Percentiles rank a stretch among this genome's conserved stretches.
These are phyloP conservation scores for Vaccinium myrtillus DNA, from an alignment of 148 eudicot genomes.

Conservation along the genomic window DNA sequence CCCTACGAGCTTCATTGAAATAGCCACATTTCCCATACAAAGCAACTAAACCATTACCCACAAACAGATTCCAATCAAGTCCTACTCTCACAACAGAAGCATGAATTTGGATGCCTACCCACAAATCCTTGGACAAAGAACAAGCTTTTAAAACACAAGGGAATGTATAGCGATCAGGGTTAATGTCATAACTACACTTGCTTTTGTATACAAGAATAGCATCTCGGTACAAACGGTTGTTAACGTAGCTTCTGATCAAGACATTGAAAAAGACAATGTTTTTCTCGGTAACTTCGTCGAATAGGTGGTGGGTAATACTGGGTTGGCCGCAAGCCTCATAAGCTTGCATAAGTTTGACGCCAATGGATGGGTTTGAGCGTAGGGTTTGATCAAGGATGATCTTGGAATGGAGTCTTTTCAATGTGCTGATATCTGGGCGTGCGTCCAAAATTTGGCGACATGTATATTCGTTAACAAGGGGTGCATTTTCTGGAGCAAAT, in stretches of 20 bases:
- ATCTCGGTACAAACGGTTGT: constrained; percentile 42
- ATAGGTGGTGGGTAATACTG: constrained; percentile 51
- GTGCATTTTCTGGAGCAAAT: constrained; percentile 21
- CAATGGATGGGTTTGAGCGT: constrained; percentile 43
- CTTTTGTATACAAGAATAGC: constrained; percentile 49
- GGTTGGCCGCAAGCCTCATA: constrained; percentile 55
- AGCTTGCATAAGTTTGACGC: constrained; percentile 67
- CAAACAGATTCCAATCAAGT: constrained; percentile 46
- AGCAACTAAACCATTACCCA: constrained; percentile 65
- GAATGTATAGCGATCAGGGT: constrained; percentile 73
- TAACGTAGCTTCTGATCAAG: constrained; percentile 83
- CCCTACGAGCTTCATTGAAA: constrained; percentile 46
- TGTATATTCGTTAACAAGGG: constrained; percentile 32
- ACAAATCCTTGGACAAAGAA: constrained; percentile 47
- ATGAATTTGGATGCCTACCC: constrained; percentile 61
- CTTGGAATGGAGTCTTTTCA: constrained; percentile 53
- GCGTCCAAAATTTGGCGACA: constrained; percentile 52
- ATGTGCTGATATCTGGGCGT: constrained; percentile 53
- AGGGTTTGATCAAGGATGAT: constrained; percentile 41
- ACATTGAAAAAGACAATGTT: constrained; percentile 62
- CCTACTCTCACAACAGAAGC: constrained; percentile 47
- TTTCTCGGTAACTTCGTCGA: constrained; percentile 62
- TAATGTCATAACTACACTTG: constrained; percentile 36
- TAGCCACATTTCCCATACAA: constrained; percentile 81
- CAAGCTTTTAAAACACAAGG: constrained; percentile 79